Base-by-base conservation (phyloP, 371 early-diverging fungal genomes). In the Lichtheimia ramosa region DNA sequence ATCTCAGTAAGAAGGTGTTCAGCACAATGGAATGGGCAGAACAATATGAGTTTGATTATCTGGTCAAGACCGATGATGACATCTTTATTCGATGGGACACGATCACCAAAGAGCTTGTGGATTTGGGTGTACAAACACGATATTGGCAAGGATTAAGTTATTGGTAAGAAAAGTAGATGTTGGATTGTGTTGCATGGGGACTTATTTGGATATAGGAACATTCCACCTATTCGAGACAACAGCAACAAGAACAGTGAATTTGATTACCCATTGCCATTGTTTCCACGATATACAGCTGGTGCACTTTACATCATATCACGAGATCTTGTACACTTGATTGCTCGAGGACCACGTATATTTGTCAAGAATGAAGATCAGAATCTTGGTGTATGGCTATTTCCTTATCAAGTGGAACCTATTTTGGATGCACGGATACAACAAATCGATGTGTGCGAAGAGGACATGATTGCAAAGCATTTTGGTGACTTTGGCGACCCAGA, bases 21-120 rank as follows among this genome's bases (percentile, higher is more conserved):
- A 64, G 69, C 25, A 74, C 79, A 0, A 75, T 85, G 61, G 79
- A 78, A 50, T 85, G 85, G 85, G 74, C 83, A 0, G 67, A 82
- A 18, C 68, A 75, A 5, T 78, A 78, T 28, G 72, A 79, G 18
- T 85, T 81, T 65, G 85, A 85, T 56, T 85, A 83, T 54, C 63
- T 87, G 24, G 69, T 85, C 58, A 87, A 87, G 69, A 85, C 88
- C 2, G 82, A 87, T 54, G 86, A 87, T 41, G 86, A 87, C 64
- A 81, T 85, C 18, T 87, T 87, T 71, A 81, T 82, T 18, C 71
- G 86, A 25, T 84, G 84, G 84, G 86, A 87, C 53, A 82, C 81
- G 5, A 71, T 87, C 51, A 73, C 74, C 10, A 63, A 69, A 4
- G 88, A 87, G 58, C 58, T 87, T 25, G 64, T 73, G 34, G 67